A percentile compares a stretch with the other conserved stretches of the same genome.
These are phyloP conservation scores for Dryas octopetala DNA, from an alignment of 306 rosid species.

Conservation along the genomic window DNA sequence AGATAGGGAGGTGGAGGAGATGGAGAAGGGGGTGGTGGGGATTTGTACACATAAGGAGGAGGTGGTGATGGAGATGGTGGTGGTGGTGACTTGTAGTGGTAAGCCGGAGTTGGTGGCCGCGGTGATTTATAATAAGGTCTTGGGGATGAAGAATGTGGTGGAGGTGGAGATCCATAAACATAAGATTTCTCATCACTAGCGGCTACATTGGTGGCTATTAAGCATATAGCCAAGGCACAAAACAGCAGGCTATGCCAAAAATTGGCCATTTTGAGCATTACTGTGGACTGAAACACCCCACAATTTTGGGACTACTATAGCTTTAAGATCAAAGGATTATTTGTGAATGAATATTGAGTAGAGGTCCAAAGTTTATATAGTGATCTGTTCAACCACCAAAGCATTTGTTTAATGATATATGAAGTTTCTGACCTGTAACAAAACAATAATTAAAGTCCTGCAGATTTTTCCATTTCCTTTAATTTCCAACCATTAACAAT, in stretches of 20 bases:
- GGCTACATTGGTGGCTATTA: slow-evolving; percentile 30
- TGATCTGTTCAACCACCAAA: neutral
- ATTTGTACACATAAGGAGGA: neutral
- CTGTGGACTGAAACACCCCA: neutral
- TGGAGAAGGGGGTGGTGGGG: neutral
- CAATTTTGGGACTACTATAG: neutral
- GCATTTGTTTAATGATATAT: slow-evolving; percentile 7
- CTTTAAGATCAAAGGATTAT: neutral
- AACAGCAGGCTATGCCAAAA: slow-evolving; percentile 21
- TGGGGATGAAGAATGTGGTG: slow-evolving; percentile 6
- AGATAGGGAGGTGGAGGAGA: neutral
- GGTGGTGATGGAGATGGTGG: neutral
- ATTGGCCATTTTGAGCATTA: slow-evolving; percentile 29
- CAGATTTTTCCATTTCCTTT: neutral
- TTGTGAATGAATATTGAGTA: slow-evolving; percentile 11
- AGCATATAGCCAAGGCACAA: slow-evolving; percentile 29
- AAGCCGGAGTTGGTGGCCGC: neutral
- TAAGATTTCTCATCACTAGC: slow-evolving; percentile 24
- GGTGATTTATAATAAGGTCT: slow-evolving; percentile 21
- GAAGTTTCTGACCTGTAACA: slow-evolving; percentile 17
- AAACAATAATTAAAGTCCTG: neutral
- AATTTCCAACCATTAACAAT: neutral
- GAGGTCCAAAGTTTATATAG: slow-evolving; percentile 21
- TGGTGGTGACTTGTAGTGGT: neutral
- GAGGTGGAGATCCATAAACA: slow-evolving; percentile 25